Evolutionary conservation across 257 asterid species (phyloP), one percentile per base, ranked within the genome.

Genomic region (Solanum chilense): DNA sequence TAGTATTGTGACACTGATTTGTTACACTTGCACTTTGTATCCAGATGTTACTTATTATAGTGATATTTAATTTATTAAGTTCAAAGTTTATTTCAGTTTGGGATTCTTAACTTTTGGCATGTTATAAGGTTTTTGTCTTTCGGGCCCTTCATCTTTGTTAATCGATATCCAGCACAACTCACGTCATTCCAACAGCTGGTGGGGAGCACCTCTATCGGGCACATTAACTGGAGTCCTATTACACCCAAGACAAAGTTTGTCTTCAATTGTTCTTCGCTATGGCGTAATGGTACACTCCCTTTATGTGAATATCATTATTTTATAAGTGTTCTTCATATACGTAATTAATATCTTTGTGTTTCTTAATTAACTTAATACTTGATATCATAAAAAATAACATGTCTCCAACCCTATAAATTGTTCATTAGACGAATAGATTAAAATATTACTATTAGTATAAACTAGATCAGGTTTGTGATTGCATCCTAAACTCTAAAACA

Each of bases 201-300:
- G n/a, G n/a, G 47, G n/a, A 18, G 9, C n/a, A 18, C n/a, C 62
- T 56, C n/a, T 0, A 56, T 52, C 60, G 0, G 0, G 3, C 23
- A 16, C 1, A 16, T 1, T 6, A 52, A 52, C 60, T 52, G 1
- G 60, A 52, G 60, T 52, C 60, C 60, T 52, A 52, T 52, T 52
- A 52, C 60, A 52, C 0, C 60, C 23, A 52, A 16, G 60, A 16
- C 23, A 52, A 52, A 16, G 60, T 16, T 52, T 52, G 23, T 52
- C 60, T 52, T 52, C 60, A 52, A 52, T 16, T 52, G 60, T 52
- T 21, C 10, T 0, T 52, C 9, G 23, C 60, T 52, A 52, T 52
- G 23, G 23, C 1, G 4, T 16, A 52, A 52, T 52, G 62, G 62
- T 56, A 56, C n/a, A 56, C 62, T 56, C 62, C 9, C 10, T 56